These are phyloP conservation scores for Termitomyces sp. DNA, from an alignment of 768 basidiomycete genomes.

Conservation along the genomic window DNA sequence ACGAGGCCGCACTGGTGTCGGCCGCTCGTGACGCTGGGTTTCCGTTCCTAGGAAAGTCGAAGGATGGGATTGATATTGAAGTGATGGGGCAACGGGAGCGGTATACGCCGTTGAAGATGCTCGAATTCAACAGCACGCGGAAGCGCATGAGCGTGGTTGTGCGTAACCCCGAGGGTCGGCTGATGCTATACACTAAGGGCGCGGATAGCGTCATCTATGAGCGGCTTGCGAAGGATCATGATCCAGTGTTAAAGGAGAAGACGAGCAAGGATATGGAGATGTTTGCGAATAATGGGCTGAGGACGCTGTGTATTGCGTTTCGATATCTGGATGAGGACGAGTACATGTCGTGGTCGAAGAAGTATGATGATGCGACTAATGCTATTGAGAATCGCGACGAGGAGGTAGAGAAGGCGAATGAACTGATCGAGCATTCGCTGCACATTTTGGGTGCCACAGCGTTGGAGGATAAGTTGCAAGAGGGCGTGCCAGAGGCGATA, in stretches of 20 bases:
- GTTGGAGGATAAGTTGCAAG: constrained; percentile 94
- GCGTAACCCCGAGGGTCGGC: constrained; percentile 74
- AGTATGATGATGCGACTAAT: constrained; percentile 78
- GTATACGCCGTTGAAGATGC: constrained; percentile 69
- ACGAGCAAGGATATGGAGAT: constrained; percentile 86
- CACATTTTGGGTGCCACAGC: constrained; percentile 92
- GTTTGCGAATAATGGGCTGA: constrained; percentile 88
- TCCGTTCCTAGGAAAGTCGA: constrained; percentile 74
- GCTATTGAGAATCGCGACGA: constrained; percentile 80
- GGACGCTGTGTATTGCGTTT: constrained; percentile 89
- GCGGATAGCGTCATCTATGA: constrained; percentile 94
- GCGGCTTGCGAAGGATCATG: constrained; percentile 73
- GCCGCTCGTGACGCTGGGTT: constrained; percentile 93
- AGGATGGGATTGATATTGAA: constrained; percentile 79
- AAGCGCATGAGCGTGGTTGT: constrained; percentile 96
- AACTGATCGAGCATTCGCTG: constrained; percentile 76
- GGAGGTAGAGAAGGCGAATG: constrained; percentile 85
- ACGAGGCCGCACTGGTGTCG: constrained; percentile 90
- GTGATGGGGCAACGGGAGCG: constrained; percentile 86
- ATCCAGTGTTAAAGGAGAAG: constrained; percentile 63
- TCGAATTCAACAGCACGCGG: constrained; percentile 92
- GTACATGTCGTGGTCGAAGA: constrained; percentile 72
- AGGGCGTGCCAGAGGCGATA: constrained; percentile 95
- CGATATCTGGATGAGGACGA: constrained; percentile 77
- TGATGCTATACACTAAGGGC: constrained; percentile 93